Evolutionary conservation across 2,329 filamentous ascomycete species (phyloP), one percentile per base, ranked within the genome.

Genomic region (Epichloe glyceriae): DNA sequence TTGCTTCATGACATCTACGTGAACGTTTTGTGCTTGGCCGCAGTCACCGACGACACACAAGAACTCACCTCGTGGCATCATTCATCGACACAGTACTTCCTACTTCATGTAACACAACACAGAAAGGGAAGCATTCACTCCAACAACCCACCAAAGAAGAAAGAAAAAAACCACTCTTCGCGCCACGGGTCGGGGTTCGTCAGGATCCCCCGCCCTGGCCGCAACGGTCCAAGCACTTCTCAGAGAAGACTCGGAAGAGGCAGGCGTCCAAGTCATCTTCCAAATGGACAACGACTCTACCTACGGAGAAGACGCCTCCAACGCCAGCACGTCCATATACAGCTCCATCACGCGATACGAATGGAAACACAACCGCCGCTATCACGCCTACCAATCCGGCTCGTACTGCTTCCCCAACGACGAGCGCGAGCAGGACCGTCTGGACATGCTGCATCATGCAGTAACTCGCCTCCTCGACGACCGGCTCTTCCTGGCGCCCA

Each of bases 341-440:
- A 66, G 64, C 39, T 65, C 63, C 50, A 58, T 67, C 38, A 59
- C 62, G 38, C 54, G 64, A 30, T 69, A 67, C 48, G 57, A 64
- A 39, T 67, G 65, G 47, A 67, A 71, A 38, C 63, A 73, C 46
- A 69, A 67, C 2, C 63, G 70, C 1, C 63, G 68, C 4, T 73
- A 71, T 44, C 70, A 72, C 47, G 60, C 61, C 33, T 70, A 66
- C 51, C 63, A 63, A 30, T 56, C 68, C 8, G 66, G 65, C 1
- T 54, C 63, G 2, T 73, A 67, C 48, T 60, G 56, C 14, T 66
- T 65, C 20, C 67, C 67, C 15, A 69, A 70, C 26, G 67, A 70
- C 22, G 65, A 70, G 41, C 52, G 53, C 3, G 66, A 70, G 49
- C 65, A 70, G 45, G 63, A 68, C 39, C 64, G 67, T 0, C 59